phyloP scores from a whole-genome alignment of 768 basidiomycete species.

The Hebeloma cylindrosporum region DNA sequence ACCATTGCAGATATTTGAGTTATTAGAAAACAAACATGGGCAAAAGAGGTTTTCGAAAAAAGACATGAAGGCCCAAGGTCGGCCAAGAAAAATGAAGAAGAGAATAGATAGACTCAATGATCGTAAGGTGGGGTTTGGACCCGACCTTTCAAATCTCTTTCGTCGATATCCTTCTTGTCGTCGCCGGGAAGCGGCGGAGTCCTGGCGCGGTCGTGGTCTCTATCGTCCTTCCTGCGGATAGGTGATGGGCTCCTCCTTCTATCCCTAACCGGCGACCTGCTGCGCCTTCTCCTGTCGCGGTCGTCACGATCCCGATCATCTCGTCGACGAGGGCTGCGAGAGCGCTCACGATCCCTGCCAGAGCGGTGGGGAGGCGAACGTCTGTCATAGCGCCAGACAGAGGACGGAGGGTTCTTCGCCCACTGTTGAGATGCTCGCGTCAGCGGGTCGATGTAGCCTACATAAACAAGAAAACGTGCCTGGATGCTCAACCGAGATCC shows the following conservation, averaged over 20 bases:
- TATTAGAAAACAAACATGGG: neutral
- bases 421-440: slow-evolving; percentile 22
- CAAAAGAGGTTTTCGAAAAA: neutral
- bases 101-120: slow-evolving; percentile 32
- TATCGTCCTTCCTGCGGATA: slow-evolving; percentile 21
- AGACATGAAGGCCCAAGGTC: neutral
- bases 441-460: neutral
- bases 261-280: slow-evolving; percentile 28
- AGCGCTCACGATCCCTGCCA: slow-evolving; percentile 29
- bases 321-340: slow-evolving; percentile 29
- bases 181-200: slow-evolving; percentile 45
- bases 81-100: slow-evolving; percentile 1
- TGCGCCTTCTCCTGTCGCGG: slow-evolving; percentile 23
- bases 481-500: slow-evolving; percentile 37
- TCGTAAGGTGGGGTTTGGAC: slow-evolving; percentile 64
- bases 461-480: slow-evolving; percentile 20
- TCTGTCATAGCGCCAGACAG: slow-evolving; percentile 37
- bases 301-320: slow-evolving; percentile 31
- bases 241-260: slow-evolving; percentile 22
- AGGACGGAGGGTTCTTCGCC: slow-evolving; percentile 41
- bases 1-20: neutral
- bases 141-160: slow-evolving; percentile 40
- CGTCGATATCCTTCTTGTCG: slow-evolving; percentile 12
- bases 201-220: slow-evolving; percentile 46
- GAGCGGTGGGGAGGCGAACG: slow-evolving; percentile 24